These are phyloP conservation scores for Cylindrotheca fusiformis DNA, from an alignment of 108 stramenopile species.

Conservation along the genomic window DNA sequence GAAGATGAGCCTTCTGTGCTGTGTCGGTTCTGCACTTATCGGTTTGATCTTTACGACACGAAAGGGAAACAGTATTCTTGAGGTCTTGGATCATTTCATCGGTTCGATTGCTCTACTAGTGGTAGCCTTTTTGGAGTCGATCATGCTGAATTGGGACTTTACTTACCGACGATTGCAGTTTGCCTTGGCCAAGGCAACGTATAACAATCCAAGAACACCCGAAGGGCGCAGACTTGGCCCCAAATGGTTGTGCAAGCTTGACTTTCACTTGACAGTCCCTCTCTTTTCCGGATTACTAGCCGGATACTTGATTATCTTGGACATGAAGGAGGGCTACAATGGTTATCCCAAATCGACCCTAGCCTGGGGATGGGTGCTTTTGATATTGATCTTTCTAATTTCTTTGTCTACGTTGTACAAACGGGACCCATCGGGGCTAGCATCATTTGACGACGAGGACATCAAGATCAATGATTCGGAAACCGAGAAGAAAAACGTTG, in stretches of 20 bases:
- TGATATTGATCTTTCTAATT: background rate
- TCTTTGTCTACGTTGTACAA: background rate
- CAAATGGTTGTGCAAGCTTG: constrained; percentile 1
- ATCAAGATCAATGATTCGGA: background rate
- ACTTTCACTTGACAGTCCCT: constrained; percentile 1
- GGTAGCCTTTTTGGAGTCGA: constrained; percentile 1
- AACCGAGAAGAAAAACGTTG: background rate
- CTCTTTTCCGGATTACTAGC: background rate
- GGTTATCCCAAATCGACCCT: background rate
- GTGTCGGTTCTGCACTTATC: background rate
- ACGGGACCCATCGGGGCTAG: background rate
- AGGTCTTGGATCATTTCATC: constrained; percentile 2
- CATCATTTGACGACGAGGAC: background rate
- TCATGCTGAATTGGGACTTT: constrained; percentile 7
- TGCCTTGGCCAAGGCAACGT: background rate
- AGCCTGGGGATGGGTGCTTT: background rate
- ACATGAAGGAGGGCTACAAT: background rate
- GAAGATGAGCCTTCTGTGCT: background rate
- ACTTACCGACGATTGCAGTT: background rate
- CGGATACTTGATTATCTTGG: background rate
- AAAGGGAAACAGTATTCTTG: background rate
- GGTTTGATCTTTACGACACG: constrained; percentile 1
- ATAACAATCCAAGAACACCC: background rate
- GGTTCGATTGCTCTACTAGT: background rate
- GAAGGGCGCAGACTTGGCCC: background rate